Percentiles rank a stretch among this genome's conserved stretches.
phyloP scores from a whole-genome alignment of 495 filamentous ascomycete genomes.

The Collariella sp. region DNA sequence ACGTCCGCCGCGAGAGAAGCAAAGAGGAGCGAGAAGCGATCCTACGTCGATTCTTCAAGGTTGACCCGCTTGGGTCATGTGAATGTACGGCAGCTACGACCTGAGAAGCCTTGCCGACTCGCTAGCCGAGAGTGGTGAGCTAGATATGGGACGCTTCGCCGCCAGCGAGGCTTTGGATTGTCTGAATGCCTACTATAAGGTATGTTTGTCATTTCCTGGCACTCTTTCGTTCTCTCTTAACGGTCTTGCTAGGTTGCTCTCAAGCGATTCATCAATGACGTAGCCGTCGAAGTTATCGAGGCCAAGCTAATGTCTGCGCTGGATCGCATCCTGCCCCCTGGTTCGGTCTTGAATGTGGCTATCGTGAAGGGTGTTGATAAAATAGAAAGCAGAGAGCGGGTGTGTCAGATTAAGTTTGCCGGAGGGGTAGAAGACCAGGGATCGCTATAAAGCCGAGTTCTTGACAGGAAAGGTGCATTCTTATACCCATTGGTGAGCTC shows the following conservation, averaged over 20 bases:
- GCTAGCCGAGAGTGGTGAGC: constrained; percentile 21
- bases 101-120: constrained; percentile 21
- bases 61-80: constrained; percentile 1
- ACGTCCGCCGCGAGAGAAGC: constrained; percentile 24
- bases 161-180: constrained; percentile 41
- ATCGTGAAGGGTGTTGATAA: too few relatives aligned
- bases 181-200: constrained; percentile 47
- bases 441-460: too few relatives aligned
- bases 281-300: constrained; percentile 53
- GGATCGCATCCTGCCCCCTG: constrained; percentile 35
- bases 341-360: constrained; percentile 38
- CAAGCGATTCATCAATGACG: constrained; percentile 52
- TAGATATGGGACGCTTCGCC: constrained; percentile 34
- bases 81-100: constrained; percentile 6
- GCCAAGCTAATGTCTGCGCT: constrained; percentile 45
- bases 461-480: too few relatives aligned
- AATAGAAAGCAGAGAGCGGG: too few relatives aligned
- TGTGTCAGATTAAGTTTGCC: too few relatives aligned
- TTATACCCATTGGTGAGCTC: too few relatives aligned
- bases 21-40: constrained; percentile 11
- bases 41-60: constrained; percentile 16
- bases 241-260: constrained; percentile 43
- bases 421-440: too few relatives aligned
- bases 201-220: constrained; percentile 6
- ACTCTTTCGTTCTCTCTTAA: not conserved